Evolutionary conservation across 1,284 basidiomycete genomes (phyloP), one percentile per base, ranked within the genome.

Genomic region (Austroboletus niveus): DNA sequence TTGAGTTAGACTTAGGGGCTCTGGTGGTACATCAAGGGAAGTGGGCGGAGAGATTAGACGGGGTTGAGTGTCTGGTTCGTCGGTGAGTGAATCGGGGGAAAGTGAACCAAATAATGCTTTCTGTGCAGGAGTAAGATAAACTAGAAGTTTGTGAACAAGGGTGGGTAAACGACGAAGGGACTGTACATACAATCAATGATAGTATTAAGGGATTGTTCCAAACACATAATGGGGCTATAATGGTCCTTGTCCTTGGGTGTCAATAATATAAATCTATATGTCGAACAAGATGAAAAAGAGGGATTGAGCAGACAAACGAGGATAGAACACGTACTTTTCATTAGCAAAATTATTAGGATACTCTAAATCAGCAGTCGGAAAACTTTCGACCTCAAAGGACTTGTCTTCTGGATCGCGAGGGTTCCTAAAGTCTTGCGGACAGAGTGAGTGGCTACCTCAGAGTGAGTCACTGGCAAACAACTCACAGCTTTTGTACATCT

Each of bases 211-310:
- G 82, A 78, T 56, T 76, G 75, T 69, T 87, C 83, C 32, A 90
- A 71, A 60, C 85, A 85, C 74, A 84, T 77, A 50, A 90, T 82
- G 14, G 88, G 88, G 63, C 86, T 85, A 64, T 89, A 90, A 60
- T 89, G 86, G 60, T 91, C 86, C 58, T 81, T 81, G 71, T 91
- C 88, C 63, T 84, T 88, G 17, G 88, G 88, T 41, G 75, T 80
- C 43, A 89, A 76, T 51, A 90, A 75, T 52, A 87, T 75, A 69
- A 82, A 89, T 63, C 87, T 89, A 24, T 0, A 43, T 11, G 36
- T 10, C 51, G 11, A 24, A 11, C 35, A 50, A 50, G 12, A 41
- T 54, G 54, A 45, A 34, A 24, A 41, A 8, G 15, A 14, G 22
- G 38, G 31, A 29, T 7, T 15, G n/a, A 15, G 7, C 7, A 9